Base-by-base conservation (phyloP, 2,329 filamentous ascomycete genomes). In the Beauveria pseudobassiana region DNA sequence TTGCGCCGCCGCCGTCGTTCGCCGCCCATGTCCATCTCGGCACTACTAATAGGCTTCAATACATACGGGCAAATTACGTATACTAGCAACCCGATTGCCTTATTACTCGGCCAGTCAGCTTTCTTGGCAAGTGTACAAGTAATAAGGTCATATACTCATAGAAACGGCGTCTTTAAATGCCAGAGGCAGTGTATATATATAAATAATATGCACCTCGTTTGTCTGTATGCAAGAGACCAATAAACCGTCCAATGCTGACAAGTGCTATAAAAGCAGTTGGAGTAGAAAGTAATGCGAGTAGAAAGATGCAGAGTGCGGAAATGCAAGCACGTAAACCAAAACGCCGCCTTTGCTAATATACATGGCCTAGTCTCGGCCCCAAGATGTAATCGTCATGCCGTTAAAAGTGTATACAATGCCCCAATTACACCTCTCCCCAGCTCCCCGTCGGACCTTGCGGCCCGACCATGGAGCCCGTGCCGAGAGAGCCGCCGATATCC, bases 401-500 rank as follows among this genome's bases (percentile, higher is more conserved):
- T 38, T 6, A 38, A 38, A 38, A 16, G 12, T 38, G 12, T 38
- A 38, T 38, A 38, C 5, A 38, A 38, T 38, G 34, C 57, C 7
- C 10, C 49, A 54, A 55, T 73, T 67, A 88, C 28, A 89, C 83
- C 75, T 93, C 90, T 10, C 89, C 90, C 90, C 90, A 95, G 67
- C 84, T 87, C 18, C 90, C 90, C 80, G 89, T 85, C 9, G 83
- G 84, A 1, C 86, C 87, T 45, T 82, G 84, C 53, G 83, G 82
- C 2, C 84, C 85, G 72, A 90, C 84, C 64, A 87, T 79, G 65
- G 87, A 90, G 3, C 88, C 88, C 61, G 89, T 93, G 2, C 89
- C 90, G 26, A 91, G 82, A 67, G 87, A 92, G 6, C 86, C 89
- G 28, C 91, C 91, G 66, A 96, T 85, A 72, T 96, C 93, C 93